phyloP scores from a whole-genome alignment of 169 alveolate species.

The Pseudocohnilembus persalinus region DNA sequence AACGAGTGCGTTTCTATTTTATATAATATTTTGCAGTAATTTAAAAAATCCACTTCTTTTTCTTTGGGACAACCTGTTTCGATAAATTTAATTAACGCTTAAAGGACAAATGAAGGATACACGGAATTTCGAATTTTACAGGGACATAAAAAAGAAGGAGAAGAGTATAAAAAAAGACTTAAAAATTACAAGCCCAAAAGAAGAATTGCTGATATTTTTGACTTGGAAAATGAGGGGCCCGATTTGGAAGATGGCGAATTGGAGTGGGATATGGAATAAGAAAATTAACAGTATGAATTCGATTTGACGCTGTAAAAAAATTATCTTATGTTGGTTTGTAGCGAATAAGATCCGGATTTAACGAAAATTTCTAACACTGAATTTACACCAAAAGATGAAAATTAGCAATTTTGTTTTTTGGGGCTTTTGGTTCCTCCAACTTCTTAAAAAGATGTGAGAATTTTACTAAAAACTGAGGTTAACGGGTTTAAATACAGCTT shows the following conservation, averaged over 20 bases:
- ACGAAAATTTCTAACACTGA: background rate
- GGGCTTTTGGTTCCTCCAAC: slow-evolving; percentile 17
- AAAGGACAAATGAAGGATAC: background rate
- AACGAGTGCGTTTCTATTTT: slow-evolving; percentile 6
- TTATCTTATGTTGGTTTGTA: slow-evolving; percentile 3
- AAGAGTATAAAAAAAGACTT: background rate
- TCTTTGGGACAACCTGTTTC: background rate
- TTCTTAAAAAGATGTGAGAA: background rate
- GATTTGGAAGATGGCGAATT: background rate
- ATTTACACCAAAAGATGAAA: background rate
- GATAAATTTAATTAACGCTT: background rate
- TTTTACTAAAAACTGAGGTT: background rate
- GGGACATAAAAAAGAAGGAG: background rate
- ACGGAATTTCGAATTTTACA: background rate
- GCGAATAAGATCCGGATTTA: background rate
- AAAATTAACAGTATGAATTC: background rate
- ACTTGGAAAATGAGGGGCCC: background rate
- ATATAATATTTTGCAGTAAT: background rate
- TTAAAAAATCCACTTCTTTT: background rate
- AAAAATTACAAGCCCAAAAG: background rate
- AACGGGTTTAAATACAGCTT: background rate
- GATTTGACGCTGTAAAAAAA: background rate
- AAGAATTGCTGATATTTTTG: background rate
- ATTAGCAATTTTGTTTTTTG: slow-evolving; percentile 2
- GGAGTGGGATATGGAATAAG: background rate